A percentile compares a stretch with the other conserved stretches of the same genome.
Conservation (phyloP, 164 flowering plant genomes). For the Berberis thunbergii region DNA sequence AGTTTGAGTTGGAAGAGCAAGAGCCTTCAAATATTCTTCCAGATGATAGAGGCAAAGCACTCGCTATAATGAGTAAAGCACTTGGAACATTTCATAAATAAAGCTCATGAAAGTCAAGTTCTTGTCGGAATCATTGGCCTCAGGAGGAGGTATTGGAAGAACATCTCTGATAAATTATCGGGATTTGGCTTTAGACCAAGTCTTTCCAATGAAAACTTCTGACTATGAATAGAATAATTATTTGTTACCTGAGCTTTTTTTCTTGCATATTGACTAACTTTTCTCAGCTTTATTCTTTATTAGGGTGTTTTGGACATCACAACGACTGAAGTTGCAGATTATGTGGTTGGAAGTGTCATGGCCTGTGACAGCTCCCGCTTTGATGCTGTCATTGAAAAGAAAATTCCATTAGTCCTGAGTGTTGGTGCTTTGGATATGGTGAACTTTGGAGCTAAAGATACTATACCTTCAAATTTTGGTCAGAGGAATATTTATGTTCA, state of each 20-base stretch:
- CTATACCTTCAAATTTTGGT: conserved; percentile 57
- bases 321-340: conserved; percentile 93
- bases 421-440: too few species aligned
- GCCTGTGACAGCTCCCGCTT: conserved; percentile 86
- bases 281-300: neutral
- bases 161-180: conserved; percentile 65
- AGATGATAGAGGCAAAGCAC: conserved; percentile 67
- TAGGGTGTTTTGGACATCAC: conserved; percentile 93
- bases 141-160: conserved; percentile 84
- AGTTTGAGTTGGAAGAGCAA: conserved; percentile 13
- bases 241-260: too few species aligned
- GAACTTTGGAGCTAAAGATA: conserved; percentile 26
- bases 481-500: too few species aligned
- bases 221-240: too few species aligned
- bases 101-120: conserved; percentile 25
- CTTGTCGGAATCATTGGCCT: conserved; percentile 75
- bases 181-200: neutral
- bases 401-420: too few species aligned
- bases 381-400: conserved; percentile 27
- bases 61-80: conserved; percentile 57
- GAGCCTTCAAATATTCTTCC: conserved; percentile 30
- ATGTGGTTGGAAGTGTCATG: conserved; percentile 93
- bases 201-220: too few species aligned
- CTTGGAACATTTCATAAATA: conserved; percentile 33
- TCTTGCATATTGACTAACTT: too few species aligned